A percentile compares a stretch with the other conserved stretches of the same genome.
Evolutionary conservation across 208 protist species (phyloP).

Genomic region (Trichomonas vaginalis): DNA sequence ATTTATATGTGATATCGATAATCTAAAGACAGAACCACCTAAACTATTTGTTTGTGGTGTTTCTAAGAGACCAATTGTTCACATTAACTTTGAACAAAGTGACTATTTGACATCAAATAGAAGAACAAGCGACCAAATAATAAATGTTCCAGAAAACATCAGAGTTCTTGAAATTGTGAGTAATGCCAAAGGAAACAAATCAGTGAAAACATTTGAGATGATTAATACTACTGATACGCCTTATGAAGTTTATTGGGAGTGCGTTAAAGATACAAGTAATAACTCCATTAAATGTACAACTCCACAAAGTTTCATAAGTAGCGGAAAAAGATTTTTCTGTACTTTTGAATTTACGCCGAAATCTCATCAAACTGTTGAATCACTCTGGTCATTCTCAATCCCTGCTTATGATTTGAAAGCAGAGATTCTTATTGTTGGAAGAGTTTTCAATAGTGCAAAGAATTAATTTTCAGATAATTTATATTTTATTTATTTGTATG

Average conservation of each 20-base stretch:
- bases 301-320: neutral
- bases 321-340: neutral
- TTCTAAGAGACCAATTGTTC: slow-evolving; percentile 67
- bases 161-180: neutral
- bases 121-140: slow-evolving; percentile 22
- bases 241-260: neutral
- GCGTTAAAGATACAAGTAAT: neutral
- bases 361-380: neutral
- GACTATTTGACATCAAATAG: slow-evolving; percentile 58
- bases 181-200: neutral
- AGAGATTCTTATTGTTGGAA: neutral
- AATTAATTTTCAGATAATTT: neutral
- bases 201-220: neutral
- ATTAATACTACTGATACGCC: neutral
- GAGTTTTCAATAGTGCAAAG: neutral
- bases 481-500: neutral
- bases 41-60: slow-evolving; percentile 53
- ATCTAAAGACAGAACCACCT: neutral
- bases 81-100: slow-evolving; percentile 67
- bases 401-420: neutral
- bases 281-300: neutral
- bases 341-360: neutral
- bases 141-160: neutral
- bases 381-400: neutral
- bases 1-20: neutral